Evolutionary conservation across 768 basidiomycete genomes (phyloP), one percentile per base, ranked within the genome.

Genomic region (Suillus spraguei): DNA sequence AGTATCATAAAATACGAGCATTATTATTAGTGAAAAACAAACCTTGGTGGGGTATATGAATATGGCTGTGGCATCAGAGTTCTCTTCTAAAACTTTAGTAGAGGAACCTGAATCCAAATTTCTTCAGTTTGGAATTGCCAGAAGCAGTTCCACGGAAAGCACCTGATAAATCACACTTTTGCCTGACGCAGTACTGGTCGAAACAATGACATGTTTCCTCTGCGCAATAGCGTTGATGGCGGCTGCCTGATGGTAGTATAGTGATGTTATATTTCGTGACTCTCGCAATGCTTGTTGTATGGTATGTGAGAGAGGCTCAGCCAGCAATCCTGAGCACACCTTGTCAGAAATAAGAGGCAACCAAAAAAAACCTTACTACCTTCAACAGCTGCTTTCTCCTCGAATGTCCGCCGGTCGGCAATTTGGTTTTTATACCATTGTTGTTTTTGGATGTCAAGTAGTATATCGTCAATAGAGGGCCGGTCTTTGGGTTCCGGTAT

Each of bases 11-110:
- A 2, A n/a, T 47, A 41, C 54, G 7, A 47, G 22, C 2, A 20
- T 11, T 32, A 1, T n/a, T 16, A 16, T 20, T 47, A 46, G 49
- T 11, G 24, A 28, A 20, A 10, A 28, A 46, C 70, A 44, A 58
- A 85, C 92, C 78, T 97, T 97, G 0, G 94, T 97, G 2, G 94
- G 94, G 69, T 94, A 97, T 41, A 97, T 84, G 70, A 94, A 90
- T 44, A 97, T 83, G 0, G 92, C 91, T 0, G 88, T 95, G 11
- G 89, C 73, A 16, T 75, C 70, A 0, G 72, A 70, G 69, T 94
- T 83, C 28, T 82, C 79, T 74, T 92, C 87, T 60, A 95, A 74
- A 84, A 83, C 46, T 74, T 80, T 63, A 96, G 73, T 6, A 93
- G 70, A 0, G 94, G 94, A 24, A 94, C 83, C 90, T 94, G 60